Conservation (phyloP, 2,329 filamentous ascomycete species). For the Coleophoma cylindrospora region DNA sequence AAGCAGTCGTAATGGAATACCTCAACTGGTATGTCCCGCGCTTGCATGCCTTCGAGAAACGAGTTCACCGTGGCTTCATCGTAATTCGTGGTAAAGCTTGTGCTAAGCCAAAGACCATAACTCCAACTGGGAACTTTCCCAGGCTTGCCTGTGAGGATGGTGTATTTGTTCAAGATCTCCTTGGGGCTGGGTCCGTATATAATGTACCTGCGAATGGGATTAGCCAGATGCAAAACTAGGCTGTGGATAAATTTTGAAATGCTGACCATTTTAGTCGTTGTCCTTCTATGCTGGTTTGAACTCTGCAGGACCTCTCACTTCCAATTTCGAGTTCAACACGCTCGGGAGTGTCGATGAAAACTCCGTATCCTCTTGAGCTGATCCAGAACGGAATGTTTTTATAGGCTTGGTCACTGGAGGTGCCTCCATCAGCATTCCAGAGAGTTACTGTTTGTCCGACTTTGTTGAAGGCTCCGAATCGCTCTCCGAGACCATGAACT, state of each 20-base stretch:
- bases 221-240: background rate
- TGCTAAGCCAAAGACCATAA: constrained; percentile 72
- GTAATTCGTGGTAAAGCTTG: constrained; percentile 59
- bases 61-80: constrained; percentile 51
- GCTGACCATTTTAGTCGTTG: constrained; percentile 61
- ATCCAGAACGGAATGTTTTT: constrained; percentile 69
- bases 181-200: constrained; percentile 69
- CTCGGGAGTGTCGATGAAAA: constrained; percentile 69
- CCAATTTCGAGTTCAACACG: constrained; percentile 69
- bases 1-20: constrained; percentile 62
- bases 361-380: constrained; percentile 68
- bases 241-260: background rate
- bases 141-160: constrained; percentile 60
- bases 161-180: constrained; percentile 64
- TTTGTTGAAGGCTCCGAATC: constrained; percentile 73
- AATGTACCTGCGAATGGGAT: constrained; percentile 42
- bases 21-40: constrained; percentile 49
- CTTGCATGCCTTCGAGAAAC: constrained; percentile 54
- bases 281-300: constrained; percentile 64
- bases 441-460: constrained; percentile 66
- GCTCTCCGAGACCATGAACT: constrained; percentile 69
- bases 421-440: constrained; percentile 61
- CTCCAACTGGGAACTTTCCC: constrained; percentile 67
- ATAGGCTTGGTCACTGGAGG: constrained; percentile 65
- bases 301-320: constrained; percentile 65